These are phyloP conservation scores for Prunus campanulata DNA, from an alignment of 306 rosid species.

Conservation along the genomic window DNA sequence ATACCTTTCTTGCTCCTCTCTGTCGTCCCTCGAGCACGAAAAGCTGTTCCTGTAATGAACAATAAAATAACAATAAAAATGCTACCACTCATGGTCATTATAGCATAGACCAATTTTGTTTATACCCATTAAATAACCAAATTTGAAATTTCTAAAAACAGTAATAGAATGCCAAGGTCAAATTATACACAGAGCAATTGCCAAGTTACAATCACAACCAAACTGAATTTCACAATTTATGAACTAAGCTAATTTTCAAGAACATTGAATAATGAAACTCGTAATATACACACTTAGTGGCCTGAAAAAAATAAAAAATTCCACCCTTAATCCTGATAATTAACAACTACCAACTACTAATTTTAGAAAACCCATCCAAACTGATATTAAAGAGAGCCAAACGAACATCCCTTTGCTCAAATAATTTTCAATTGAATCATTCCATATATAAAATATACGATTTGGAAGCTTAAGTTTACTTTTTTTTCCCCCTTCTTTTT, in stretches of 20 bases:
- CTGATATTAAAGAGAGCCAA: not conserved
- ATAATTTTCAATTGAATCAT: constrained; percentile 1
- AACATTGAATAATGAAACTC: not conserved
- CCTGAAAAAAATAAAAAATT: not conserved
- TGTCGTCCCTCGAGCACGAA: not conserved
- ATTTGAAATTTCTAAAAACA: not conserved
- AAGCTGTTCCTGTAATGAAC: not conserved
- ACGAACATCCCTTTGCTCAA: not conserved
- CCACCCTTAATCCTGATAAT: not conserved
- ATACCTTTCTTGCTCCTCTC: constrained; percentile 14
- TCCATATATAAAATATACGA: not conserved
- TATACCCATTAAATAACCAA: not conserved
- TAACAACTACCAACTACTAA: not conserved
- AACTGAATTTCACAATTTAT: not conserved
- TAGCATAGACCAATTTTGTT: not conserved
- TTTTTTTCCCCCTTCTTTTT: not conserved
- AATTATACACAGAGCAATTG: not conserved
- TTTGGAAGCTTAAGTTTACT: not conserved
- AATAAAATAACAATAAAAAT: not conserved
- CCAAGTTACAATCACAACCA: not conserved
- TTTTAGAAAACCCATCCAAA: not conserved
- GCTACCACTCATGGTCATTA: not conserved
- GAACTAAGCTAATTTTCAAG: not conserved
- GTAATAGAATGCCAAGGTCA: not conserved
- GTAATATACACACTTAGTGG: no score